Conservation (phyloP, 805 yeast species). For the Saccharomycopsis fibuligera region DNA sequence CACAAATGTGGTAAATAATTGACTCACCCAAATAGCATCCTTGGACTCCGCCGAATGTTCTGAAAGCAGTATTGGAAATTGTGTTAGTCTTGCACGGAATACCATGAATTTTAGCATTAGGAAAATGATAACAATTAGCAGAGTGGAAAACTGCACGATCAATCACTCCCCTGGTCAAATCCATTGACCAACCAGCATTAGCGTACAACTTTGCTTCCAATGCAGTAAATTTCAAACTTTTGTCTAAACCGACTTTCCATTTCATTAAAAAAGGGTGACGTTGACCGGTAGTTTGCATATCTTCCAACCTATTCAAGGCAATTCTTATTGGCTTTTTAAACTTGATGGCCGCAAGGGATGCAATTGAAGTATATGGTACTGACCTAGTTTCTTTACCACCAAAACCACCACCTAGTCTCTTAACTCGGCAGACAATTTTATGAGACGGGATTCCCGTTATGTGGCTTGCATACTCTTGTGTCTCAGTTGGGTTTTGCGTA, state of each 20-base stretch:
- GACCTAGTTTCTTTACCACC: conserved; percentile 44
- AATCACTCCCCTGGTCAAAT: conserved; percentile 42
- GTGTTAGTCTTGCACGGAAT: conserved; percentile 38
- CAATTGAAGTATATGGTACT: conserved; percentile 33
- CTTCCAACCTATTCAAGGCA: conserved; percentile 36
- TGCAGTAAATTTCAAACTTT: conserved; percentile 36
- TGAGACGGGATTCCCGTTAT: conserved; percentile 38
- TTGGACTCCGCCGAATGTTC: conserved; percentile 47
- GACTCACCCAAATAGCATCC: conserved; percentile 41
- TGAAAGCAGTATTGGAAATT: conserved; percentile 43
- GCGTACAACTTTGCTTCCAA: conserved; percentile 35
- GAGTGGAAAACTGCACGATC: conserved; percentile 41
- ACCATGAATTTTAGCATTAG: conserved; percentile 34
- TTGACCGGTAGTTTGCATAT: conserved; percentile 41
- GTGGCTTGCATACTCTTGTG: conserved; percentile 38
- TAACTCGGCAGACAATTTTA: conserved; percentile 35
- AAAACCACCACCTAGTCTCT: conserved; percentile 44
- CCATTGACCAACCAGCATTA: conserved; percentile 45
- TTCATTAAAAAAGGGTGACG: conserved; percentile 41
- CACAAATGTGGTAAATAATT: conserved; percentile 35
- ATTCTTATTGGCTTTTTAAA: conserved; percentile 37
- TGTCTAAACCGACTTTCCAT: conserved; percentile 38
- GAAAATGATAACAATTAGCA: conserved; percentile 38
- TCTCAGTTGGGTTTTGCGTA: conserved; percentile 40
- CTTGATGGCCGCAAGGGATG: conserved; percentile 38